Conservation (phyloP, 2,329 filamentous ascomycete genomes). For the Claviceps digitariae region DNA sequence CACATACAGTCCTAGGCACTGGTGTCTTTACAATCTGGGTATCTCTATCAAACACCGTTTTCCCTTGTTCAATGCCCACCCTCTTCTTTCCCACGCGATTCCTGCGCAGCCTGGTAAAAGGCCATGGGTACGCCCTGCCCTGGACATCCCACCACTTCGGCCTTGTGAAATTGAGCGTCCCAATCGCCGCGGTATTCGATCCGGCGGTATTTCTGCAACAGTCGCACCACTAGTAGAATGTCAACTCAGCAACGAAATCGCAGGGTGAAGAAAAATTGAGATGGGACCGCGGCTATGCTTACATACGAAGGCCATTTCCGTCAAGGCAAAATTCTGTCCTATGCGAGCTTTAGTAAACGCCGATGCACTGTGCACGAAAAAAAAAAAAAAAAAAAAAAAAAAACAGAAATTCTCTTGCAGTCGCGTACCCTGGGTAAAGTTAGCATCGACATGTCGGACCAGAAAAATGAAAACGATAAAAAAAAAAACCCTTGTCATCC, state of each 20-base stretch:
- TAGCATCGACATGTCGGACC: neutral
- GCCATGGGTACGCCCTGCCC: constrained; percentile 28
- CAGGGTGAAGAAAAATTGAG: too few species aligned
- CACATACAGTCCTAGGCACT: neutral
- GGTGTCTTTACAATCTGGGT: neutral
- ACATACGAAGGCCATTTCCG: constrained; percentile 41
- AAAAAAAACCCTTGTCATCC: neutral
- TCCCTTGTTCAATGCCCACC: neutral
- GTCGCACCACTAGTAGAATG: constrained; percentile 23
- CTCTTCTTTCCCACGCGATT: neutral
- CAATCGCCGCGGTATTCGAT: constrained; percentile 36
- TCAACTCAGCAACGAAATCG: neutral
- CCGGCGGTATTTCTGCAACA: constrained; percentile 46
- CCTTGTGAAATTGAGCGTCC: constrained; percentile 29
- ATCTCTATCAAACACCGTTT: neutral
- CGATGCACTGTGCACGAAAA: too few species aligned
- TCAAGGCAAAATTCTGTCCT: constrained; percentile 70
- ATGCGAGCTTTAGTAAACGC: constrained; percentile 60
- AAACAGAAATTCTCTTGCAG: neutral
- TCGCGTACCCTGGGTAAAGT: neutral
- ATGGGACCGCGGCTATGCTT: neutral
- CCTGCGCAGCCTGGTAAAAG: constrained; percentile 16
- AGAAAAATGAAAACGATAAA: neutral
- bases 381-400: too few species aligned
- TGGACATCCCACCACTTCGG: constrained; percentile 30